Evolutionary conservation across 2,329 filamentous ascomycete species (phyloP).

Genomic region (Gnomoniopsis smithogilvyi): DNA sequence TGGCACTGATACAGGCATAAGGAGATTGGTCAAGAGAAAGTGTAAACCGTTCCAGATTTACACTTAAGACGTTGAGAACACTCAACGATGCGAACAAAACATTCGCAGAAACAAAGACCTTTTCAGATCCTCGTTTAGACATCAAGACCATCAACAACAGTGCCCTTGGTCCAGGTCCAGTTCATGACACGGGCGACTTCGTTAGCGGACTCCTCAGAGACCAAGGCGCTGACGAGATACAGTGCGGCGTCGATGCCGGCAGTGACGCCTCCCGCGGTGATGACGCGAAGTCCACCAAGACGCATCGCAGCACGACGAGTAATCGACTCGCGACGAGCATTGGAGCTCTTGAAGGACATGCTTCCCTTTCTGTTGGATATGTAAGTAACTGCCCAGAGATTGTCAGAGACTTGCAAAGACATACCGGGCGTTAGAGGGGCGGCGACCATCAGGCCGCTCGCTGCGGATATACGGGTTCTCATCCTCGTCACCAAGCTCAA

Average conservation of each 20-base stretch:
- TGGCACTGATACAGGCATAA: slow-evolving; percentile 2
- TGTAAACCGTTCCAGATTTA: slow-evolving; percentile 6
- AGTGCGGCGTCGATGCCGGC: slow-evolving; percentile 79
- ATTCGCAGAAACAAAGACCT: background rate
- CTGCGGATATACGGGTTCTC: slow-evolving; percentile 80
- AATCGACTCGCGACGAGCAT: slow-evolving; percentile 74
- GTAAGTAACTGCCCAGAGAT: background rate
- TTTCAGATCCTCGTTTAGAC: slow-evolving; percentile 49
- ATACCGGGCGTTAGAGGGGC: slow-evolving; percentile 59
- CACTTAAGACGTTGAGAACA: background rate
- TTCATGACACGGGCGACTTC: slow-evolving; percentile 75
- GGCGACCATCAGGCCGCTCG: slow-evolving; percentile 62
- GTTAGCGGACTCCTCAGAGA: slow-evolving; percentile 71
- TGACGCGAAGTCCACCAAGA: slow-evolving; percentile 66
- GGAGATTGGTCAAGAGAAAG: background rate
- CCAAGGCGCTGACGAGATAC: slow-evolving; percentile 81
- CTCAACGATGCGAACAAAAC: background rate
- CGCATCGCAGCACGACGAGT: slow-evolving; percentile 74
- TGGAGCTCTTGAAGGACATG: slow-evolving; percentile 74
- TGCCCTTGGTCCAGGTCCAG: slow-evolving; percentile 82
- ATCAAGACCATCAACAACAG: slow-evolving; percentile 81
- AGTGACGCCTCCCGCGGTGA: slow-evolving; percentile 76
- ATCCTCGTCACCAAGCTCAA: slow-evolving; percentile 77
- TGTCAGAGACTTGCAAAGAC: slow-evolving; percentile 22
- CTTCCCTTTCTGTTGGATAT: slow-evolving; percentile 67